These are phyloP conservation scores for Cylindrodendrum hubeiense DNA, from an alignment of 2,329 filamentous ascomycete genomes.

Conservation along the genomic window DNA sequence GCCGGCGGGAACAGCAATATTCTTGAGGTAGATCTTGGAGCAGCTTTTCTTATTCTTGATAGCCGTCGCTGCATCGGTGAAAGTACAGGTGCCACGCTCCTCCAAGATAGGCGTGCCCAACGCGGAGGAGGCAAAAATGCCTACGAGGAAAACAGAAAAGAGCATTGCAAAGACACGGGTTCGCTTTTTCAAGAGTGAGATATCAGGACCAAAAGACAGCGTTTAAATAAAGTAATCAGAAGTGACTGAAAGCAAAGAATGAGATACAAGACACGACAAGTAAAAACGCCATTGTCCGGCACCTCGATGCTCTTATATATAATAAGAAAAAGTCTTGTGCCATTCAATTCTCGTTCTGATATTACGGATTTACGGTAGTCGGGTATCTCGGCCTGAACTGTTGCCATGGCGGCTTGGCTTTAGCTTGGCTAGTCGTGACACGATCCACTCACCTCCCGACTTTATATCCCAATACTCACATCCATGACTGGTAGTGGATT, in stretches of 20 bases:
- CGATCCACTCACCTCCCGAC: neutral
- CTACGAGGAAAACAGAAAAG: slow-evolving; percentile 39
- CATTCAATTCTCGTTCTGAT: neutral
- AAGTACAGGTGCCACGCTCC: slow-evolving; percentile 61
- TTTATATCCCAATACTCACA: neutral
- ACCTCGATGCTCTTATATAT: neutral
- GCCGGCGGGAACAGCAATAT: slow-evolving; percentile 68
- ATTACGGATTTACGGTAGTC: neutral
- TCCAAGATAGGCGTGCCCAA: slow-evolving; percentile 39
- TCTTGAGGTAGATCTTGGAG: slow-evolving; percentile 64
- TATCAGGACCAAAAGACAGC: neutral
- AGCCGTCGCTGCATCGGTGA: slow-evolving; percentile 63
- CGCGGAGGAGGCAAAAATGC: slow-evolving; percentile 42
- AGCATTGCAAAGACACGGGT: slow-evolving; percentile 13
- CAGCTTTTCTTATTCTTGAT: slow-evolving; percentile 63
- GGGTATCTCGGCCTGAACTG: neutral
- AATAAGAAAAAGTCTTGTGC: neutral
- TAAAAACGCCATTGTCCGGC: neutral
- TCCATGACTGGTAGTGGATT: neutral
- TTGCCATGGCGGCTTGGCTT: neutral
- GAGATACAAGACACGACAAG: neutral
- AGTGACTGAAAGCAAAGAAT: neutral
- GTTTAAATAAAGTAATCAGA: neutral
- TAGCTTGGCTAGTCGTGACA: neutral
- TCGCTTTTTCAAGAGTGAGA: neutral